A percentile compares a stretch with the other conserved stretches of the same genome.
Conservation (phyloP, 257 asterid species). For the Nicotiana tomentosiformis region DNA sequence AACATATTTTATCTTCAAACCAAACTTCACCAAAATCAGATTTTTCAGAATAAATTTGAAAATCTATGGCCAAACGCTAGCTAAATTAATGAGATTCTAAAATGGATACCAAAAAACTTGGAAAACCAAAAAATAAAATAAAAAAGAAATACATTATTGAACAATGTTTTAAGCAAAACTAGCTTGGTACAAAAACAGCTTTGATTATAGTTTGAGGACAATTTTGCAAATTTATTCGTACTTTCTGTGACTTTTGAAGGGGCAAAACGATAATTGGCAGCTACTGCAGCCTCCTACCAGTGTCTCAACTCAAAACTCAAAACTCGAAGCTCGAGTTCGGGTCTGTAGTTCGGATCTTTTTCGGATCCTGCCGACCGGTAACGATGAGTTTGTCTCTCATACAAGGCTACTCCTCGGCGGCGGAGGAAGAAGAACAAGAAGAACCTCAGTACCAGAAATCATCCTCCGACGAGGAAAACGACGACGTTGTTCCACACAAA, state of each 20-base stretch:
- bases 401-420: conserved; percentile 91
- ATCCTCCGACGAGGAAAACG: conserved; percentile 34
- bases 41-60: too few relatives aligned
- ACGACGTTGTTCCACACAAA: conserved; percentile 25
- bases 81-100: too few relatives aligned
- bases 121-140: too few relatives aligned
- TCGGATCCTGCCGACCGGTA: conserved; percentile 1
- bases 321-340: not conserved
- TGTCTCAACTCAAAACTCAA: not conserved
- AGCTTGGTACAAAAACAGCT: too few relatives aligned
- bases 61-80: too few relatives aligned
- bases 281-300: not conserved
- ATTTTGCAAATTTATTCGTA: not conserved
- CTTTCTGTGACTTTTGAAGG: not conserved
- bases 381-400: conserved; percentile 81
- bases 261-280: not conserved
- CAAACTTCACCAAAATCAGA: too few relatives aligned
- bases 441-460: conserved; percentile 23
- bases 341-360: not conserved
- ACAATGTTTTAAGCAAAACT: too few relatives aligned
- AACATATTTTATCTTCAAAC: too few relatives aligned
- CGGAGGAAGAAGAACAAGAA: conserved; percentile 44
- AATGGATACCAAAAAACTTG: too few relatives aligned
- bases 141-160: too few relatives aligned
- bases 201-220: not conserved